Conservation (phyloP, 1,284 basidiomycete genomes). For the Lignosus rhinocerotis region DNA sequence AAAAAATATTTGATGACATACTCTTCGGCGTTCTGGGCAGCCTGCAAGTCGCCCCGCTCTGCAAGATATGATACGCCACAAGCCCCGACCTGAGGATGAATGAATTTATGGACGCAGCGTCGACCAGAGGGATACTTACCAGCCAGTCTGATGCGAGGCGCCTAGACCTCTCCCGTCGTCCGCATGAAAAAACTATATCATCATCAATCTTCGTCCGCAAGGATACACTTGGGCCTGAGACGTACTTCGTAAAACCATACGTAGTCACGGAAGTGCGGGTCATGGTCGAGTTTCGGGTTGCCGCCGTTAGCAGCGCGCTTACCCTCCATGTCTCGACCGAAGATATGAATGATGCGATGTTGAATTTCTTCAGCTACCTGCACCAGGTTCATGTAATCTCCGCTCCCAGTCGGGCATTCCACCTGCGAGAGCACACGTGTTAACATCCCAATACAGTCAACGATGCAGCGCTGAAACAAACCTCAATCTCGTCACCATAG, state of each 20-base stretch:
- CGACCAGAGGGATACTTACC: constrained; percentile 48
- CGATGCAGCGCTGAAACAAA: constrained; percentile 20
- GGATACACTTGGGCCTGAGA: neutral
- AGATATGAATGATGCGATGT: constrained; percentile 96
- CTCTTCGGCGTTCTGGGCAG: constrained; percentile 87
- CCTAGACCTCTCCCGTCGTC: constrained; percentile 91
- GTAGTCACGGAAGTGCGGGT: constrained; percentile 97
- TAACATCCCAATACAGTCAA: neutral
- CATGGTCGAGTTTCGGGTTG: constrained; percentile 82
- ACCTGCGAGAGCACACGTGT: constrained; percentile 45
- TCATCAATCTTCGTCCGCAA: neutral
- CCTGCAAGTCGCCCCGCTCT: constrained; percentile 82
- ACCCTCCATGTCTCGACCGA: constrained; percentile 86
- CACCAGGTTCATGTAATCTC: constrained; percentile 94
- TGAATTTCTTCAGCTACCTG: constrained; percentile 96
- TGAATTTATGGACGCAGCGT: neutral
- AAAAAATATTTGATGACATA: constrained; percentile 38
- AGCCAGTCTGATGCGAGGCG: constrained; percentile 97
- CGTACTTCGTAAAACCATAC: constrained; percentile 91
- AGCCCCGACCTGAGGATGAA: constrained; percentile 71
- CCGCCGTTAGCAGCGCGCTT: constrained; percentile 91
- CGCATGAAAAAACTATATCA: constrained; percentile 86
- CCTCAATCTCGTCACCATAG: constrained; percentile 84
- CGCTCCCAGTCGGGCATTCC: constrained; percentile 94
- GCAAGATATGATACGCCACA: constrained; percentile 89